These are phyloP conservation scores for Aspergillus melleus DNA, from an alignment of 2,329 filamentous ascomycete species.

Conservation along the genomic window DNA sequence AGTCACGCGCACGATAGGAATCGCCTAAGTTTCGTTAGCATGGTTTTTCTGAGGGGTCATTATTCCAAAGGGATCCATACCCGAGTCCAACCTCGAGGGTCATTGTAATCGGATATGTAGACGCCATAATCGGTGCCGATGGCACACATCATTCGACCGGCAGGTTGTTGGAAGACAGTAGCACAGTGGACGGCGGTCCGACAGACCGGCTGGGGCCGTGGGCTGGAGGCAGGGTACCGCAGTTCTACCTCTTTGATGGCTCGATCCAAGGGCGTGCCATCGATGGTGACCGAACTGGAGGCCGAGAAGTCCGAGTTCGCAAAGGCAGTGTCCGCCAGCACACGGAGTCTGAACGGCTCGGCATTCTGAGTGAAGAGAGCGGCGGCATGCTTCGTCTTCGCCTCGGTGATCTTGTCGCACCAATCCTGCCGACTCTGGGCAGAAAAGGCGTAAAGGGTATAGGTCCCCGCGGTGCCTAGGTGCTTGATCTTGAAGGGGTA, in stretches of 20 bases:
- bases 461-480: slow-evolving; percentile 81
- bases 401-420: slow-evolving; percentile 91
- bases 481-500: slow-evolving; percentile 97
- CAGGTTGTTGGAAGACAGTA: slow-evolving; percentile 78
- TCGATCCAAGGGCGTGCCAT: slow-evolving; percentile 86
- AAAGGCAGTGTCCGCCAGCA: slow-evolving; percentile 91
- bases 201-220: slow-evolving; percentile 74
- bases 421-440: slow-evolving; percentile 77
- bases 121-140: slow-evolving; percentile 95
- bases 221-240: slow-evolving; percentile 63
- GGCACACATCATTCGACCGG: slow-evolving; percentile 82
- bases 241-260: slow-evolving; percentile 87
- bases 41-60: neutral
- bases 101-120: slow-evolving; percentile 81
- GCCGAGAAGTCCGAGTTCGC: slow-evolving; percentile 48
- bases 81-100: slow-evolving; percentile 87
- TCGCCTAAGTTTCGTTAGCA: slow-evolving; percentile 57
- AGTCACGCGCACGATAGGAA: slow-evolving; percentile 74
- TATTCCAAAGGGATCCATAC: slow-evolving; percentile 53
- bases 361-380: slow-evolving; percentile 89
- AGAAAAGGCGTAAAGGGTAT: slow-evolving; percentile 82
- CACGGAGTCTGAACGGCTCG: slow-evolving; percentile 87
- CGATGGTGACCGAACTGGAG: slow-evolving; percentile 73
- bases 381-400: slow-evolving; percentile 89
- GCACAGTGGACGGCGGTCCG: slow-evolving; percentile 88